These are phyloP conservation scores for Euphrasia confusa DNA, from an alignment of 257 asterid genomes.

Conservation along the genomic window DNA sequence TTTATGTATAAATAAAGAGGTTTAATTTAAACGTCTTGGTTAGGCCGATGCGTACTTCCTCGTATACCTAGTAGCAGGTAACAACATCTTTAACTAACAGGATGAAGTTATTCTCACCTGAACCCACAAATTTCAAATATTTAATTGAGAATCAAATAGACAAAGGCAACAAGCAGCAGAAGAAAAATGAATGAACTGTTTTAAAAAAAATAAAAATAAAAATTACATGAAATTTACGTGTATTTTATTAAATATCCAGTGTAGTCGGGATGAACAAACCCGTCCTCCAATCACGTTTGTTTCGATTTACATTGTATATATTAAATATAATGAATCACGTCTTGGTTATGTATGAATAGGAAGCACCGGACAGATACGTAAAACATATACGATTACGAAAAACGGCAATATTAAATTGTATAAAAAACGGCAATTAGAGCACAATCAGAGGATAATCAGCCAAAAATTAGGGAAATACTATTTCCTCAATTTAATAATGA, in stretches of 20 bases:
- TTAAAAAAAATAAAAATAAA: constrained; percentile 26
- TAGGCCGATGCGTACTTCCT: background rate
- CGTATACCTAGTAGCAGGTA: constrained; percentile 21
- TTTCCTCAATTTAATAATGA: background rate
- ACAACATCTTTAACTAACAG: constrained; percentile 9
- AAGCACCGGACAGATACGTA: too few species aligned
- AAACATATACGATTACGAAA: too few species aligned
- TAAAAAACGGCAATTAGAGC: constrained; percentile 83
- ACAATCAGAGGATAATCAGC: constrained; percentile 10
- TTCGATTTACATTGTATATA: too few species aligned
- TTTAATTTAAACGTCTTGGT: constrained; percentile 21
- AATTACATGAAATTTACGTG: too few species aligned
- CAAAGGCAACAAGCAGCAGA: background rate
- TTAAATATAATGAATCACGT: too few species aligned
- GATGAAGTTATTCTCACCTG: constrained; percentile 43
- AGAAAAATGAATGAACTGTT: background rate
- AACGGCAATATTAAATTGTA: background rate
- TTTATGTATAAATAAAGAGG: too few species aligned
- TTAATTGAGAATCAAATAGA: background rate
- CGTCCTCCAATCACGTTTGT: too few species aligned
- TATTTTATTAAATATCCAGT: too few species aligned
- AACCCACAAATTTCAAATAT: constrained; percentile 18
- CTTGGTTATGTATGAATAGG: too few species aligned
- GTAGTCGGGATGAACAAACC: too few species aligned
- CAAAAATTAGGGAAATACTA: too few species aligned